Evolutionary conservation across 768 basidiomycete species (phyloP), one percentile per base, ranked within the genome.

Genomic region (Auricularia sp.): DNA sequence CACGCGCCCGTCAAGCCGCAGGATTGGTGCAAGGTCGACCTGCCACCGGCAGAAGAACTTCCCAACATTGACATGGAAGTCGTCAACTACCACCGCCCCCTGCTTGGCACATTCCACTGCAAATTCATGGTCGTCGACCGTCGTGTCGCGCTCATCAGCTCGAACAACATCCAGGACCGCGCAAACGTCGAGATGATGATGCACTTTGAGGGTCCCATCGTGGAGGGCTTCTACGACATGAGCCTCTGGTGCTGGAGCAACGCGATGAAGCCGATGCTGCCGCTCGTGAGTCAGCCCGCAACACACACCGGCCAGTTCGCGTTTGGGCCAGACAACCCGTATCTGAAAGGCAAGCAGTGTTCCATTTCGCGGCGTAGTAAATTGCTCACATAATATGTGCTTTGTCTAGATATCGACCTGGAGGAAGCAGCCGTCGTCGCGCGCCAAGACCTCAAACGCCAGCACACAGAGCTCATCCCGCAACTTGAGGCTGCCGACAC

Each of bases 61-160:
- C 83, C 82, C 2, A 81, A 85, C 65, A 72, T 89, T 45, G 77
- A 82, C 33, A 76, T 88, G 61, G 81, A 88, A 70, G 82, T 88
- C 42, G 75, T 87, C 67, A 84, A 83, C 68, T 83, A 78, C 66
- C 81, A 83, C 67, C 75, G 80, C 44, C 82, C 83, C 3, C 66
- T 85, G 24, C 72, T 85, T 2, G 86, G 87, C 13, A 89, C 87
- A 0, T 89, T 88, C 73, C 88, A 90, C 68, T 81, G 83, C 58
- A 89, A 89, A 70, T 88, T 83, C 70, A 77, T 88, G 75, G 76
- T 89, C 54, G 83, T 88, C 1, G 88, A 90, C 71, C 78, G 86
- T n/a, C 83, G 82, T 68, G 76, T 87, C 42, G 87, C 85, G 0
- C 73, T 87, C 63, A 73, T 89, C 63, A 85, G 85, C 71, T 82